Evolutionary conservation across 441 rosid genomes (phyloP).

Genomic region (Croton setiger): DNA sequence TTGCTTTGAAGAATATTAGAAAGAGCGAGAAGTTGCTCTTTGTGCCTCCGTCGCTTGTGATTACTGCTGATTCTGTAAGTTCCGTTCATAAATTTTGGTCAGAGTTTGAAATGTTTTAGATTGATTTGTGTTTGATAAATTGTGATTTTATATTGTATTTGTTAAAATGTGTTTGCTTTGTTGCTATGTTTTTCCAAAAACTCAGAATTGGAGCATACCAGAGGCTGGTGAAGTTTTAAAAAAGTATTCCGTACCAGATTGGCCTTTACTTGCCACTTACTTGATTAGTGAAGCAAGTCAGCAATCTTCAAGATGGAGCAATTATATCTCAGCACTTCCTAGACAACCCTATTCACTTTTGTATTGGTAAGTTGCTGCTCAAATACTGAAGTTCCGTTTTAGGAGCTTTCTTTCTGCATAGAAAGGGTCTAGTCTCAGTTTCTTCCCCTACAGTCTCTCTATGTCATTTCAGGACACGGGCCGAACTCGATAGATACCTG

Average conservation of each 20-base stretch:
- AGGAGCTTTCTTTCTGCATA: constrained; percentile 20
- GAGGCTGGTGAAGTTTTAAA: constrained; percentile 77
- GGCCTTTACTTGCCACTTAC: constrained; percentile 89
- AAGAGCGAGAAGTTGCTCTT: constrained; percentile 93
- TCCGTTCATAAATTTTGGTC: not conserved
- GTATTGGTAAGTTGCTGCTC: constrained; percentile 55
- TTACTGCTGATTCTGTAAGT: constrained; percentile 79
- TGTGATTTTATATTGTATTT: not conserved
- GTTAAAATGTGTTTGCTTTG: not conserved
- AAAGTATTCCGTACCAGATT: constrained; percentile 83
- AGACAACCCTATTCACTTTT: constrained; percentile 90
- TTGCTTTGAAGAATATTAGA: constrained; percentile 77
- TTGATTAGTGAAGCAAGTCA: constrained; percentile 92
- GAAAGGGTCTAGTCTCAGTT: constrained; percentile 54
- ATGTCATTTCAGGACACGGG: constrained; percentile 77
- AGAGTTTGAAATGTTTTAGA: not conserved
- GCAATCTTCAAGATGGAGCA: constrained; percentile 80
- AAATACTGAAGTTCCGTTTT: constrained; percentile 10
- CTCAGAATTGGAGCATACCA: constrained; percentile 65
- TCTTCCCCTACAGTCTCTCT: constrained; percentile 48
- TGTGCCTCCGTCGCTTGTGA: constrained; percentile 89
- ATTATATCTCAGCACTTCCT: constrained; percentile 88
- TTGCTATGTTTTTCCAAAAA: constrained; percentile 6
- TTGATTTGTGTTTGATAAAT: not conserved
- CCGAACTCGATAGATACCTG: constrained; percentile 88